Base-by-base conservation (phyloP, 352 stramenopile genomes). In the Peronosclerospora sorghi region DNA sequence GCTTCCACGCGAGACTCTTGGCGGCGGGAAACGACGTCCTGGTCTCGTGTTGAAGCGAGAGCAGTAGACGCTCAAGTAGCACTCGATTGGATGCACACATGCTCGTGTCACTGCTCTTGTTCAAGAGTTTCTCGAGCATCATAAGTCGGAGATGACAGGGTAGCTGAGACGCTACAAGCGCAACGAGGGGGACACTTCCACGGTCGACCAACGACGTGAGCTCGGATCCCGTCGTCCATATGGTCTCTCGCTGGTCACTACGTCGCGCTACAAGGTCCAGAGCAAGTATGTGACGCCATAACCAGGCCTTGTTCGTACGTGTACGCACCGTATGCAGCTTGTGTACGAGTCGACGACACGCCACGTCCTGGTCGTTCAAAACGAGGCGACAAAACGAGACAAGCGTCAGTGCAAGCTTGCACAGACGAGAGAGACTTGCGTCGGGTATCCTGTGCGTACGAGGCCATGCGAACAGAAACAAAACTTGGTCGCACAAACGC, bases 401-500 rank as follows among this genome's bases (percentile, higher is more conserved):
- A 26, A 26, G 21, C 21, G 6, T 41, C 8, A 65, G 30, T 18
- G 78, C 36, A 30, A 81, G 24, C 15, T 68, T 48, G 34, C 60
- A 78, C 4, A 81, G 41, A 20, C 44, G 37, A n/a, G n/a, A n/a
- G n/a, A n/a, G n/a, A n/a, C n/a, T n/a, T n/a, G n/a, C n/a, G n/a
- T n/a, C n/a, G n/a, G n/a, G n/a, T n/a, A n/a, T n/a, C n/a, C n/a
- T n/a, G n/a, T n/a, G n/a, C n/a, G n/a, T n/a, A n/a, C n/a, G n/a
- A n/a, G n/a, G n/a, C n/a, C n/a, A n/a, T n/a, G 47, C 49, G 35
- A 82, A 48, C 8, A 63, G 67, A 29, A 76, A 79, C 21, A 79
- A 28, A 15, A 79, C 18, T 44, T 75, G 66, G 19, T 82, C 66
- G 21, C 64, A 77, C 41, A 79, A 61, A 7, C 50, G 62, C 10